A percentile compares a stretch with the other conserved stretches of the same genome.
phyloP scores from a whole-genome alignment of 2,329 filamentous ascomycete genomes.

The Colletotrichum echinochloae region DNA sequence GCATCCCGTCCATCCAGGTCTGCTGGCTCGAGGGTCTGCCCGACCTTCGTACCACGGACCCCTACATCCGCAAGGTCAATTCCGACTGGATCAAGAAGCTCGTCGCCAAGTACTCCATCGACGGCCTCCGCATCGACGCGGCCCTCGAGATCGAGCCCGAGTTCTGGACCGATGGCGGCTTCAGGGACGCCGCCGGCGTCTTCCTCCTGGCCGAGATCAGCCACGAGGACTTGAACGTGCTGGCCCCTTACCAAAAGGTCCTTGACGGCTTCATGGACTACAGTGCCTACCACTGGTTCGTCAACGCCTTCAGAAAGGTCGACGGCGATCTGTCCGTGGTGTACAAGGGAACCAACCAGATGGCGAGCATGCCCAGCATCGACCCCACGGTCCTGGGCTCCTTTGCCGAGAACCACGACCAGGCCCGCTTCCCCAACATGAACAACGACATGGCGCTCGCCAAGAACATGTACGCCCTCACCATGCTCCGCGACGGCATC shows the following conservation, averaged over 20 bases:
- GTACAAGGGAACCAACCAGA: conserved; percentile 42
- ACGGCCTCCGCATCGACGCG: conserved; percentile 71
- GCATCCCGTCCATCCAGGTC: conserved; percentile 59
- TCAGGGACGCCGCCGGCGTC: conserved; percentile 65
- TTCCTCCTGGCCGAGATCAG: conserved; percentile 72
- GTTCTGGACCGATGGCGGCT: conserved; percentile 63
- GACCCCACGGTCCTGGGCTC: conserved; percentile 45
- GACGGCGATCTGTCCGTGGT: conserved; percentile 47
- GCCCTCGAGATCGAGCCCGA: conserved; percentile 70
- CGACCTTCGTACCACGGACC: conserved; percentile 68
- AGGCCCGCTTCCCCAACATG: conserved; percentile 61
- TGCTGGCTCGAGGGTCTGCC: conserved; percentile 71
- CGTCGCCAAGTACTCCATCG: conserved; percentile 72
- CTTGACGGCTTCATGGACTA: conserved; percentile 73
- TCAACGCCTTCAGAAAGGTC: conserved; percentile 6
- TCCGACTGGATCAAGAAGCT: conserved; percentile 70
- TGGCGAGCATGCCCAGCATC: conserved; percentile 44
- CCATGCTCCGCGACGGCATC: conserved; percentile 70
- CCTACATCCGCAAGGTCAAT: conserved; percentile 62
- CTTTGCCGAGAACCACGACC: conserved; percentile 72
- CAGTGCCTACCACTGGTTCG: conserved; percentile 56
- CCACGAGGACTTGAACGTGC: conserved; percentile 62
- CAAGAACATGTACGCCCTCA: conserved; percentile 71
- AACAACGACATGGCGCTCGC: conserved; percentile 66
- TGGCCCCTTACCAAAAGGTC: conserved; percentile 63